phyloP scores from a whole-genome alignment of 306 rosid species.

The Notholithocarpus densiflorus region DNA sequence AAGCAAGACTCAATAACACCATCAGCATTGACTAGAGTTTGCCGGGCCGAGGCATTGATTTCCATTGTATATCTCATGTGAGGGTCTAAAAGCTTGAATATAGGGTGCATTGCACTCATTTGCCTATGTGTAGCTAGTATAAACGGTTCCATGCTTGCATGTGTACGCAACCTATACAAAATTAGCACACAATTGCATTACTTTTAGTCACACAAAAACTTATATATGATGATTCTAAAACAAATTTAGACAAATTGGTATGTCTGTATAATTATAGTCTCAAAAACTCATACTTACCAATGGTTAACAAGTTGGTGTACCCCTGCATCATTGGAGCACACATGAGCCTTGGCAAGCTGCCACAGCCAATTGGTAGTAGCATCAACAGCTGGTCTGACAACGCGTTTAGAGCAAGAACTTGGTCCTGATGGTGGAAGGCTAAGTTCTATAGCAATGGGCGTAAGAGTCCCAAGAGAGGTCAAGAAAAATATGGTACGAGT shows the following conservation, averaged over 20 bases:
- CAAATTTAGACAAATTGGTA: neutral
- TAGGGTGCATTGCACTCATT: constrained; percentile 88
- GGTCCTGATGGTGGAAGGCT: constrained; percentile 69
- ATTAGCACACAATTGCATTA: neutral
- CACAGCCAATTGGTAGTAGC: constrained; percentile 85
- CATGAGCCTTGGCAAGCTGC: constrained; percentile 96
- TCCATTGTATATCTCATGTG: constrained; percentile 95
- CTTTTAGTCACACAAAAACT: neutral
- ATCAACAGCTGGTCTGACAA: constrained; percentile 64
- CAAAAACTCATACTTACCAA: constrained; percentile 46
- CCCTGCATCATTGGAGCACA: constrained; percentile 85
- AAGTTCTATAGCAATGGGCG: constrained; percentile 90
- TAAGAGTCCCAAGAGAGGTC: constrained; percentile 68
- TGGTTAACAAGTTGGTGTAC: constrained; percentile 94
- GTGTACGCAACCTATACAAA: constrained; percentile 72
- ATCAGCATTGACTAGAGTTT: constrained; percentile 57
- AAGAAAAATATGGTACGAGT: constrained; percentile 72
- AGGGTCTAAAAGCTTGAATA: constrained; percentile 82
- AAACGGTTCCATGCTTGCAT: constrained; percentile 75
- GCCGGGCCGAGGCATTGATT: constrained; percentile 82
- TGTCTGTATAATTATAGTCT: neutral
- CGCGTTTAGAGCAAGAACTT: constrained; percentile 53
- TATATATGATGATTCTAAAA: neutral
- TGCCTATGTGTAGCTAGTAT: constrained; percentile 87
- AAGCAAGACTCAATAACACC: constrained; percentile 80